Percentiles rank a stretch among this genome's conserved stretches.
Conservation (phyloP, 768 basidiomycete species). For the Lactarius trivialis region DNA sequence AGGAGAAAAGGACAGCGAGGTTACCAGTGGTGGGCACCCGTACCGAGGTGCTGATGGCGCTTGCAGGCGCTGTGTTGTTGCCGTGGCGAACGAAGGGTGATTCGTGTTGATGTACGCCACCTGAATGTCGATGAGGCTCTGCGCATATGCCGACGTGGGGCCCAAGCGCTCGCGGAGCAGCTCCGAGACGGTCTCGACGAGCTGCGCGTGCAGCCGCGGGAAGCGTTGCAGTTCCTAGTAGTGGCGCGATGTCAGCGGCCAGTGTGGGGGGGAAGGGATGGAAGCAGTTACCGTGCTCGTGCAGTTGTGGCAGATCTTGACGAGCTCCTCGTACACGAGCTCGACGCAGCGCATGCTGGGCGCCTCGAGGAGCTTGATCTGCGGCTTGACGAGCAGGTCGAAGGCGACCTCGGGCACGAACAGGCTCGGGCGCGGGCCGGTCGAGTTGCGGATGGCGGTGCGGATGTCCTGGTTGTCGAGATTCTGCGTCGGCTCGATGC, state of each 20-base stretch:
- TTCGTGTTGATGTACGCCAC: constrained; percentile 99
- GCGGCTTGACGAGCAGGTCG: constrained; percentile 93
- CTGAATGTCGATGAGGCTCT: constrained; percentile 93
- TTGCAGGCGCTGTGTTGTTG: constrained; percentile 56
- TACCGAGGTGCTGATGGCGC: constrained; percentile 37
- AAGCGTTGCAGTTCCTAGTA: constrained; percentile 89
- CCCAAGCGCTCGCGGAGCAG: constrained; percentile 90
- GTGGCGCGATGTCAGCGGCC: neutral
- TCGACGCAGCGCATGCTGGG: constrained; percentile 96
- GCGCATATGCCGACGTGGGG: constrained; percentile 94
- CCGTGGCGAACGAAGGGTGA: constrained; percentile 88
- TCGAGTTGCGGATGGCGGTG: constrained; percentile 97
- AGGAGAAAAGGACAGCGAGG: neutral
- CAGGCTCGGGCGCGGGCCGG: constrained; percentile 90
- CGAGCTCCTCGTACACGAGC: constrained; percentile 96
- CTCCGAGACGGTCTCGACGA: constrained; percentile 96
- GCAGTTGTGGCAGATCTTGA: constrained; percentile 99
- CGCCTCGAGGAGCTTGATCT: constrained; percentile 92
- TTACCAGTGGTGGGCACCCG: constrained; percentile 48
- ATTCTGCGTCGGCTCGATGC: constrained; percentile 86
- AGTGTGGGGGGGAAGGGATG: constrained; percentile 1
- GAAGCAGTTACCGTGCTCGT: constrained; percentile 64
- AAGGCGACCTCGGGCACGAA: constrained; percentile 98
- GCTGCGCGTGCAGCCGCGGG: constrained; percentile 85
- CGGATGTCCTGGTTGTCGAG: constrained; percentile 93